These are phyloP conservation scores for Tillandsia fasciculata DNA, from an alignment of 176 grass and related monocot genomes.

Conservation along the genomic window DNA sequence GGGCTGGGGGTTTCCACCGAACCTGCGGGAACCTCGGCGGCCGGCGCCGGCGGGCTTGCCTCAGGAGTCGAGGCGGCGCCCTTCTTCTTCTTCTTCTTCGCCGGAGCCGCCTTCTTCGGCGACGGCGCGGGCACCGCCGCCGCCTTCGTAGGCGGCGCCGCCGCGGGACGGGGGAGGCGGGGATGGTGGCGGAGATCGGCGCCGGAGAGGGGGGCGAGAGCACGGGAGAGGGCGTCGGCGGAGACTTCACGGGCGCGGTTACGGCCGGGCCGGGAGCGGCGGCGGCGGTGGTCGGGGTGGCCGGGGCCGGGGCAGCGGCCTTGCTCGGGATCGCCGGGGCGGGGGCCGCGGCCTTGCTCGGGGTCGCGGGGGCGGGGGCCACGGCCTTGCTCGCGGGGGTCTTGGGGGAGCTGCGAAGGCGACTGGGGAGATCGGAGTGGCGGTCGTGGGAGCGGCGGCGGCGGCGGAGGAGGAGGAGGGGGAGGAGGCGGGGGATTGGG, in stretches of 20 bases:
- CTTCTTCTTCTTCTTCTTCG: conserved; percentile 5
- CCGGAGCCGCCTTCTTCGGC: background rate
- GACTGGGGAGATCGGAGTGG: background rate
- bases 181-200: background rate
- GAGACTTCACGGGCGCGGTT: background rate
- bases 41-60: background rate
- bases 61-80: background rate
- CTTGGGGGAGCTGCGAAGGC: background rate
- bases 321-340: background rate
- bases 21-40: background rate
- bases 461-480: background rate
- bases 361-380: background rate
- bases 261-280: background rate
- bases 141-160: background rate
- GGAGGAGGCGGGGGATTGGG: background rate
- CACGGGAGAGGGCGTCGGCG: background rate
- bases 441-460: background rate
- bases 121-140: background rate
- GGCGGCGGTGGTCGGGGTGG: background rate
- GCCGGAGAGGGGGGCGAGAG: background rate
- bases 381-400: background rate
- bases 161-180: background rate
- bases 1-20: background rate
- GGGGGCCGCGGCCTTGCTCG: background rate
- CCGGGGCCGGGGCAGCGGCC: background rate